A percentile compares a stretch with the other conserved stretches of the same genome.
Conservation (phyloP, 208 protist genomes). For the Dictyostelium gargantuum region DNA sequence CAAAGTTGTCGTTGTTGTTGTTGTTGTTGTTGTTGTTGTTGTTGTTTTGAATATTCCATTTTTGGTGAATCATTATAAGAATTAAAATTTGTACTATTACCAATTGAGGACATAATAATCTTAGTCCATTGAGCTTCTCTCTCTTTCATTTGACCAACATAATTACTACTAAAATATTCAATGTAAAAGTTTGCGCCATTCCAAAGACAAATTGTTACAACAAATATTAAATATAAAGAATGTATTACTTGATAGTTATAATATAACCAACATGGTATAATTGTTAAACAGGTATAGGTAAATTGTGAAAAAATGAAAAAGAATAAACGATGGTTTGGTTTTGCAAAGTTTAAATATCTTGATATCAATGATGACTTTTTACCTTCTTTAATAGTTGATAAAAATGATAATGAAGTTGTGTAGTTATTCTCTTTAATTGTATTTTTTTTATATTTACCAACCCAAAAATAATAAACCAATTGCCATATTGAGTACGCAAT, state of each 20-base stretch:
- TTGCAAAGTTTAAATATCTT: neutral
- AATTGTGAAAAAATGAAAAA: slow-evolving; percentile 43
- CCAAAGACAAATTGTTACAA: slow-evolving; percentile 8
- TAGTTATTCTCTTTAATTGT: slow-evolving; percentile 24
- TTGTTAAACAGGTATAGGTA: slow-evolving; percentile 2
- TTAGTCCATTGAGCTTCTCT: slow-evolving; percentile 51
- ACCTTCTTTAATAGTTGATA: neutral
- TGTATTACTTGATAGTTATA: neutral
- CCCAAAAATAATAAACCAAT: neutral
- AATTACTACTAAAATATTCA: slow-evolving; percentile 4
- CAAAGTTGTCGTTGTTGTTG: neutral
- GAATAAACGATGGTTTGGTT: neutral
- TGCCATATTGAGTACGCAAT: slow-evolving; percentile 6
- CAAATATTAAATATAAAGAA: neutral
- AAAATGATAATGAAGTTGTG: slow-evolving; percentile 17
- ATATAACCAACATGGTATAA: slow-evolving; percentile 5
- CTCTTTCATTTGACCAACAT: slow-evolving; percentile 40
- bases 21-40: neutral
- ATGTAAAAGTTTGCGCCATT: slow-evolving; percentile 61
- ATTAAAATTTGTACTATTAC: neutral
- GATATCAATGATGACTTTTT: neutral
- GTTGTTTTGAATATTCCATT: neutral
- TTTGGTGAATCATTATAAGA: neutral
- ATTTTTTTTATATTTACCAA: neutral
- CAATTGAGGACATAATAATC: slow-evolving; percentile 13